phyloP scores from a whole-genome alignment of 2,329 filamentous ascomycete genomes.

The Venturia asperata region DNA sequence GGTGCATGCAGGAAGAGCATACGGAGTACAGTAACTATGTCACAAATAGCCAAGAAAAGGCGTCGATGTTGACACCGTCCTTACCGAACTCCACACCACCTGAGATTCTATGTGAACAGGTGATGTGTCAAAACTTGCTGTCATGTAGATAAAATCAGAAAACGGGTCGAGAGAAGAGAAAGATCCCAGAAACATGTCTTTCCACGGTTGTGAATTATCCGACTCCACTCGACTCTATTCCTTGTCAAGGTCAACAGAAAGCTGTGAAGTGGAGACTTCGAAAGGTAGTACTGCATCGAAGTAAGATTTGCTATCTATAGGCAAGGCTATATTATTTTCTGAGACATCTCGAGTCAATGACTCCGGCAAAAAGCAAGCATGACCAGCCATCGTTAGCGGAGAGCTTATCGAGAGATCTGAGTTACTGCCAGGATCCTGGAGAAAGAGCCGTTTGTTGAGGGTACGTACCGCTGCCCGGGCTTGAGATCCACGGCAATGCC shows the following conservation, averaged over 20 bases:
- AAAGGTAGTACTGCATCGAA: background rate
- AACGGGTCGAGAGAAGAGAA: background rate
- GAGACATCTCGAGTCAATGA: background rate
- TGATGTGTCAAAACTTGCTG: no score
- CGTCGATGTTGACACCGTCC: background rate
- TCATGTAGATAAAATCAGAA: no score
- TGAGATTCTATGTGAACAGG: background rate
- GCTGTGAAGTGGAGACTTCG: no score
- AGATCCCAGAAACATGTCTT: background rate
- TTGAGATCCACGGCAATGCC: background rate
- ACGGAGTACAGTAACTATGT: background rate
- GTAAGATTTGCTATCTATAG: background rate
- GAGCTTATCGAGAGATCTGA: background rate
- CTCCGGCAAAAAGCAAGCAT: background rate
- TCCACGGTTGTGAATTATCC: background rate
- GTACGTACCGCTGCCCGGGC: slow-evolving; percentile 3
- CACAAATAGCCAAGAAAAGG: background rate
- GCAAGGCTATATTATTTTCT: background rate
- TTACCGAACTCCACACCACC: background rate
- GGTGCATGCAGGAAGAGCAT: background rate
- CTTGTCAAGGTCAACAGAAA: background rate
- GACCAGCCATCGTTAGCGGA: background rate
- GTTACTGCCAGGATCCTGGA: background rate
- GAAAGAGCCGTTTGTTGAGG: background rate
- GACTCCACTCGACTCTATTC: background rate